Evolutionary conservation across 129 eudicot species (phyloP), one percentile per base, ranked within the genome.

Genomic region (Daucus carota): DNA sequence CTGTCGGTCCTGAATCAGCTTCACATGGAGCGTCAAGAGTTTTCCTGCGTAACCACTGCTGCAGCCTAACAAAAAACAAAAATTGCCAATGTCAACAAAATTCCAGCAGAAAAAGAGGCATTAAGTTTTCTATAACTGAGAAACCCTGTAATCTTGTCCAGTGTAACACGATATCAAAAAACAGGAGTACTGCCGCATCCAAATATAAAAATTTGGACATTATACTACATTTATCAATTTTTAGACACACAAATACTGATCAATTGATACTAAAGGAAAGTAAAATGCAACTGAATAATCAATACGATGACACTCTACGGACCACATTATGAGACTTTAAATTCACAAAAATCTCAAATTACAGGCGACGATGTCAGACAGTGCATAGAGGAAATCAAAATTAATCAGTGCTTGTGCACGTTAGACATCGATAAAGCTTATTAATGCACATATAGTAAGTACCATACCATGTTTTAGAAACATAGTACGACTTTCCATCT

Each of bases 1-100:
- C 96, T 46, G 99, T 94, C 9, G 99, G 99, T 73, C 97, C 99
- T 45, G 96, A 74, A 85, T 94, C 99, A 79, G 97, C 99, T 75
- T 94, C 96, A 78, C 88, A 83, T 26, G 99, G 99, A 26, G 86
- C 48, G 81, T 94, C 97, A n/a, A 87, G 63, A 79, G 80, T 87
- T 81, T 89, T 87, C 84, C 97, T 89, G 14, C 97, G 93, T 50
- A 91, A 75, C 99, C 99, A 94, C 68, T 89, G 99, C 74, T 88
- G 90, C 82, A 94, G 82, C 99, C 99, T 94, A 76, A 36, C 5
- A 36, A 1, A 36, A 36, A 36, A 36, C 5, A 36, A 72, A 9
- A 70, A 63, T 42, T 14, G 13, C 28, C 65, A 50, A 20, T 73
- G 72, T 66, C 84, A 75, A 45, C 33, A 12, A 29, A 22, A 42